phyloP scores from a whole-genome alignment of 768 basidiomycete genomes.

The Pleurotus platypus region DNA sequence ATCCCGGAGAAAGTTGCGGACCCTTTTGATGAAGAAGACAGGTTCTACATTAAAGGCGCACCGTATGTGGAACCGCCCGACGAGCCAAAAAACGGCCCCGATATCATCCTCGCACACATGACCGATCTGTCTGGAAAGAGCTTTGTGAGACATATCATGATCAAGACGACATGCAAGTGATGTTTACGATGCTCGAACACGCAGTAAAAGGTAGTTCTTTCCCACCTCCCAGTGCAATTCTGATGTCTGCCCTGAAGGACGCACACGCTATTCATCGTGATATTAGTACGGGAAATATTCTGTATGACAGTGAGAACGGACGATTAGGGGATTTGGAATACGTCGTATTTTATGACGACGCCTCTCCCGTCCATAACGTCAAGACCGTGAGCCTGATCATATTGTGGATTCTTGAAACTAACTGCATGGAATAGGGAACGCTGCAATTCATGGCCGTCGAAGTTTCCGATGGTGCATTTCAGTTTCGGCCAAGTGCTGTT shows the following conservation, averaged over 20 bases:
- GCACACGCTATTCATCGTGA: constrained; percentile 13
- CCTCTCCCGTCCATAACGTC: neutral
- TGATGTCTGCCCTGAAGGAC: neutral
- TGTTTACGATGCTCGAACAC: neutral
- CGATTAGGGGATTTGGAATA: constrained; percentile 14
- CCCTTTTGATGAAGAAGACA: neutral
- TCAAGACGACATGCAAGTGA: neutral
- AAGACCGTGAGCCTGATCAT: constrained; percentile 2
- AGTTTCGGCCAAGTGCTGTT: neutral
- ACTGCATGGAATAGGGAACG: constrained; percentile 9
- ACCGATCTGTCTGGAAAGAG: neutral
- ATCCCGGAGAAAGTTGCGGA: neutral
- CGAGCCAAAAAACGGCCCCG: neutral
- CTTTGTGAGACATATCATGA: neutral
- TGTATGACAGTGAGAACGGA: neutral
- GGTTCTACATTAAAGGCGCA: neutral
- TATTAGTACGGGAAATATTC: constrained; percentile 13
- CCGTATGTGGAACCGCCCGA: neutral
- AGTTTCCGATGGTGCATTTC: neutral
- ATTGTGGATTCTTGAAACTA: neutral
- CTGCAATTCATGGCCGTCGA: constrained; percentile 13
- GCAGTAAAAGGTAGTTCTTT: constrained; percentile 4
- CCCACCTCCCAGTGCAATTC: neutral
- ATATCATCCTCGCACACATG: neutral
- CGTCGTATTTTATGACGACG: neutral